phyloP scores from a whole-genome alignment of 2,329 filamentous ascomycete genomes.

The Fusarium domesticum region DNA sequence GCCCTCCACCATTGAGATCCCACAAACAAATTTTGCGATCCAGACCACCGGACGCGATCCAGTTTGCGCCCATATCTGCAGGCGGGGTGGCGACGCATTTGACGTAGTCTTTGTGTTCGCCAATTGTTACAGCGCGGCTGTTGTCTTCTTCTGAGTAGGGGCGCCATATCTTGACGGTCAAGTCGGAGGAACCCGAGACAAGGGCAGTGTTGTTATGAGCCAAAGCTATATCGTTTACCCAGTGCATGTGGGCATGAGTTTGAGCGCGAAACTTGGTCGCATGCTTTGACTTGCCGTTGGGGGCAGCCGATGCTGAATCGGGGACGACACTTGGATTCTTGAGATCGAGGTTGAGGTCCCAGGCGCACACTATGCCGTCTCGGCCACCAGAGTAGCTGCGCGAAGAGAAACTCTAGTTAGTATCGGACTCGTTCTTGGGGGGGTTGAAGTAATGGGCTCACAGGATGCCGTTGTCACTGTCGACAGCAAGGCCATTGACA shows the following conservation, averaged over 20 bases:
- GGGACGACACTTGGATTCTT: conserved; percentile 31
- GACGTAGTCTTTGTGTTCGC: conserved; percentile 92
- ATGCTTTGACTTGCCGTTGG: conserved; percentile 35
- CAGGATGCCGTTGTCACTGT: conserved; percentile 80
- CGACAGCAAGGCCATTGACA: conserved; percentile 90
- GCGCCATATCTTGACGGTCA: conserved; percentile 90
- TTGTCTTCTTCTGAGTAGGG: conserved; percentile 62
- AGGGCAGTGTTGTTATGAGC: conserved; percentile 74
- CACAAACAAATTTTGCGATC: conserved; percentile 90
- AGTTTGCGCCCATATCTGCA: conserved; percentile 60
- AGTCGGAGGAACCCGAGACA: conserved; percentile 89
- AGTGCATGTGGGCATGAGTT: conserved; percentile 80
- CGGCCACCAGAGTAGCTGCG: conserved; percentile 88
- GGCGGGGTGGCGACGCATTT: conserved; percentile 83
- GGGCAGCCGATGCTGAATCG: conserved; percentile 31
- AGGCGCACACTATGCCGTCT: conserved; percentile 93
- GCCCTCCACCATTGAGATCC: conserved; percentile 85
- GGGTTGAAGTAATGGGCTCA: conserved; percentile 45
- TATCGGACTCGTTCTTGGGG: conserved; percentile 7
- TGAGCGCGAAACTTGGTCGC: conserved; percentile 59
- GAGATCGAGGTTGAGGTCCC: conserved; percentile 79
- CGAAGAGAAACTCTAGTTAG: conserved; percentile 12
- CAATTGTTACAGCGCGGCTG: conserved; percentile 63
- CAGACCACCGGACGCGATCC: conserved; percentile 91
- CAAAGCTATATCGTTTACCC: conserved; percentile 90